These are phyloP conservation scores for Hypholoma fasciculare DNA, from an alignment of 768 basidiomycete species.

Conservation along the genomic window DNA sequence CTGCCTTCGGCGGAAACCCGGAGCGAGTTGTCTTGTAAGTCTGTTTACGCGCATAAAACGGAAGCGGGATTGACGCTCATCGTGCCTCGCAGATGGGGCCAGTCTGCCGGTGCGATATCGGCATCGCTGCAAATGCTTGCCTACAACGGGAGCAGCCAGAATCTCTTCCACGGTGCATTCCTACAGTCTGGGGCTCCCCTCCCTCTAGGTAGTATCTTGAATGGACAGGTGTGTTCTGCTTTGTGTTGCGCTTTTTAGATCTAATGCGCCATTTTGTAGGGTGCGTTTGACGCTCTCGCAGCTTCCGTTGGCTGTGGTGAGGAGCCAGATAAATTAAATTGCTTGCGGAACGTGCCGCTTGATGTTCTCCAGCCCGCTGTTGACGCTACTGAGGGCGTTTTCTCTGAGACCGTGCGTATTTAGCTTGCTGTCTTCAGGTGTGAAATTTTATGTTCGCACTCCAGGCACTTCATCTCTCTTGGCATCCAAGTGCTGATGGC, in stretches of 20 bases:
- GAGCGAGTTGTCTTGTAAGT: conserved; percentile 49
- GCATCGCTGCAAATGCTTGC: conserved; percentile 42
- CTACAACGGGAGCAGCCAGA: conserved; percentile 36
- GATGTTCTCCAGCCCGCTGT: conserved; percentile 27
- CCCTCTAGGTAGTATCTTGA: conserved; percentile 10
- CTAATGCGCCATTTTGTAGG: background rate
- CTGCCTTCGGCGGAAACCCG: conserved; percentile 64
- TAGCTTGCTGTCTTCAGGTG: too few relatives aligned
- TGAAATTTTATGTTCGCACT: background rate
- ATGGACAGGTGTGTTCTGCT: conserved; percentile 10
- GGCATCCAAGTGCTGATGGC: conserved; percentile 49
- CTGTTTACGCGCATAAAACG: background rate
- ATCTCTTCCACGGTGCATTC: conserved; percentile 42
- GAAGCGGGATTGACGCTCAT: background rate
- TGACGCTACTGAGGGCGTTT: conserved; percentile 25
- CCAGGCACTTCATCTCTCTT: conserved; percentile 35
- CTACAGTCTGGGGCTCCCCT: conserved; percentile 44
- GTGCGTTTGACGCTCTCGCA: conserved; percentile 34
- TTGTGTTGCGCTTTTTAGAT: too few relatives aligned
- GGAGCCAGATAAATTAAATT: conserved; percentile 36
- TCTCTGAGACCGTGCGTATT: conserved; percentile 6
- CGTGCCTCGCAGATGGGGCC: conserved; percentile 38
- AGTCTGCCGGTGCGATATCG: conserved; percentile 56
- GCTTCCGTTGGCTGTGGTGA: conserved; percentile 33
- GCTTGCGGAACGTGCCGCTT: conserved; percentile 40